A percentile compares a stretch with the other conserved stretches of the same genome.
phyloP scores from a whole-genome alignment of 2,329 filamentous ascomycete species.

The Penicillium hesseltinei region DNA sequence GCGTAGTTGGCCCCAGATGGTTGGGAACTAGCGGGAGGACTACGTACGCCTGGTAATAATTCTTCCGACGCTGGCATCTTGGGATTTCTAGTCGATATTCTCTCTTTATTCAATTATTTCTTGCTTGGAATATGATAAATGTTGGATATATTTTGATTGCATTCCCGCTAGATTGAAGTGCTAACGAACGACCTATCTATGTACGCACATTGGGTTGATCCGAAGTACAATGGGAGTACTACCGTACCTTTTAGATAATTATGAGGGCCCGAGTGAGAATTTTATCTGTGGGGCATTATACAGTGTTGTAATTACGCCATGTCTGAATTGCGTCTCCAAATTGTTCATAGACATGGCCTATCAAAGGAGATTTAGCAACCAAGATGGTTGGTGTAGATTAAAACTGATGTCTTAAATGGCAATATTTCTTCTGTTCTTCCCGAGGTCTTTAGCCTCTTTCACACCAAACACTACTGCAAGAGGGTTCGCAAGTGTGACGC shows the following conservation, averaged over 20 bases:
- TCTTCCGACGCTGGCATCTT: not conserved
- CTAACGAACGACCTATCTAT: not conserved
- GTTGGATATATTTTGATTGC: not conserved
- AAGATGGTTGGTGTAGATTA: not conserved
- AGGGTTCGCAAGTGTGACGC: not conserved
- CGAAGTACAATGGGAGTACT: not conserved
- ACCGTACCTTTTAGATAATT: not conserved
- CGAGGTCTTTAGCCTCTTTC: too few relatives aligned
- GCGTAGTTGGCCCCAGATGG: slow-evolving; percentile 5
- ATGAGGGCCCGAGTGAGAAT: too few relatives aligned
- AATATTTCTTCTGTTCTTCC: not conserved
- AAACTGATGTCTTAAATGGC: not conserved
- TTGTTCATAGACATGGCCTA: not conserved
- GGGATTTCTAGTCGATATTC: not conserved
- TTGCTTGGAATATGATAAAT: not conserved
- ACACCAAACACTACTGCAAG: not conserved
- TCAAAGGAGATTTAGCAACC: not conserved
- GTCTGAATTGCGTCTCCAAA: not conserved
- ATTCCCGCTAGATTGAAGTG: too few relatives aligned
- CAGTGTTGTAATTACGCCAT: not conserved
- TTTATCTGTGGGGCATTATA: not conserved
- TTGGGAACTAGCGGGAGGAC: slow-evolving; percentile 4
- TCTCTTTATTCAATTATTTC: not conserved
- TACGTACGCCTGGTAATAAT: slow-evolving; percentile 2
- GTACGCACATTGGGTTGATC: not conserved